phyloP scores from a whole-genome alignment of 140 eudicot species.

The Oenanthe javanica region DNA sequence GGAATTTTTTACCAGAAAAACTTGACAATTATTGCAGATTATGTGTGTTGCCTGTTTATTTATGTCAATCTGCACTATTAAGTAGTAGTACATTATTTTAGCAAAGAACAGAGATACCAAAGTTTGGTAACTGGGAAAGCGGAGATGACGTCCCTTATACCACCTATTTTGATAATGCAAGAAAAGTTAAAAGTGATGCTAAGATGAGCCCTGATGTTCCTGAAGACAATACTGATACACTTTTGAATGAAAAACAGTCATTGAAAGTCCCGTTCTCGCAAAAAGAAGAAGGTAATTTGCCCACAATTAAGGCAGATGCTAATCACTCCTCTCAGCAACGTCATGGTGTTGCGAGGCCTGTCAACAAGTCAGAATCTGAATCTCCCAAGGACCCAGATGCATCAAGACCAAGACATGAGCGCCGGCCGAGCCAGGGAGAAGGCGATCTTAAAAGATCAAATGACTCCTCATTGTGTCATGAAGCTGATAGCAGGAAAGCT shows the following conservation, averaged over 20 bases:
- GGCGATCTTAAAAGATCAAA: slow-evolving; percentile 19
- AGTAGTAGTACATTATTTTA: slow-evolving; percentile 17
- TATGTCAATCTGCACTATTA: not conserved
- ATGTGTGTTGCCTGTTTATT: not conserved
- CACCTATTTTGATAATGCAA: slow-evolving; percentile 39
- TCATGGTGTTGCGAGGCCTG: not conserved
- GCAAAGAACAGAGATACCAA: slow-evolving; percentile 36
- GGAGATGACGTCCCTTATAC: slow-evolving; percentile 42
- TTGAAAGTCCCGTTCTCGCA: not conserved
- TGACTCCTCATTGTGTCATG: slow-evolving; percentile 20
- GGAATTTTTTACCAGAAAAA: not conserved
- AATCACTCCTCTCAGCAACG: not conserved
- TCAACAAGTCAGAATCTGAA: slow-evolving; percentile 24
- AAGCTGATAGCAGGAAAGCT: slow-evolving; percentile 20
- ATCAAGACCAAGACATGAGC: slow-evolving; percentile 22
- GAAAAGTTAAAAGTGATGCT: slow-evolving; percentile 23
- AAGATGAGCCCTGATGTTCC: slow-evolving; percentile 30
- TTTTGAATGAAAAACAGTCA: not conserved
- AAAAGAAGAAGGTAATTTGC: not conserved
- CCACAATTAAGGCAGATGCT: not conserved
- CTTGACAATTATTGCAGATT: not conserved
- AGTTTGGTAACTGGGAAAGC: slow-evolving; percentile 48
- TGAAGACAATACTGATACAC: slow-evolving; percentile 6
- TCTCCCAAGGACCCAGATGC: slow-evolving; percentile 21
- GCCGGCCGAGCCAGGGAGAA: slow-evolving; percentile 32